Conservation (phyloP, 306 rosid genomes). For the Potentilla sterilis region DNA sequence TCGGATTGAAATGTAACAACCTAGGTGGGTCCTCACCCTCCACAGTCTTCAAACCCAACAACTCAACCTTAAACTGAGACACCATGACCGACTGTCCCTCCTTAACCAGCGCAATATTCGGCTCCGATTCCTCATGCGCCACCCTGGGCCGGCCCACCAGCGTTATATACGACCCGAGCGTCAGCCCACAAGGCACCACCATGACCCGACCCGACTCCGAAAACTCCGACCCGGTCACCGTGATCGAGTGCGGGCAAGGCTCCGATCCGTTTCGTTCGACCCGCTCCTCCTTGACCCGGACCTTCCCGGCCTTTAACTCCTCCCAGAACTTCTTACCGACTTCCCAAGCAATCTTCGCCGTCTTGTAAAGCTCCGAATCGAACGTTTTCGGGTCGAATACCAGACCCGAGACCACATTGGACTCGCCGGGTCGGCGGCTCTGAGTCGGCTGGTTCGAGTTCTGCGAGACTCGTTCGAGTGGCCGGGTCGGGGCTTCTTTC, state of each 20-base stretch:
- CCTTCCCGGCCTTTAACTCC: constrained; percentile 47
- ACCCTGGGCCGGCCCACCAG: constrained; percentile 68
- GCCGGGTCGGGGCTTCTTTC: constrained; percentile 62
- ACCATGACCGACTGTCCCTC: constrained; percentile 45
- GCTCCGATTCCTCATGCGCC: constrained; percentile 36
- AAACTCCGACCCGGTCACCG: constrained; percentile 54
- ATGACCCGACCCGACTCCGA: constrained; percentile 38
- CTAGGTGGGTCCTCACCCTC: constrained; percentile 94
- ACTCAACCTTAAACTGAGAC: constrained; percentile 72
- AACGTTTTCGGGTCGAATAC: constrained; percentile 46
- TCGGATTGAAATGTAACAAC: constrained; percentile 86
- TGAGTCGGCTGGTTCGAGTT: constrained; percentile 42
- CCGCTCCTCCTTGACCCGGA: constrained; percentile 1
- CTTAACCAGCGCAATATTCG: constrained; percentile 34
- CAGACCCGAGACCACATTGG: constrained; percentile 44
- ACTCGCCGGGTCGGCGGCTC: constrained; percentile 36
- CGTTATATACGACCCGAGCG: constrained; percentile 76
- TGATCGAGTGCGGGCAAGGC: constrained; percentile 59
- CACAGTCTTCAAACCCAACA: constrained; percentile 78
- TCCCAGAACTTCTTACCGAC: constrained; percentile 59
- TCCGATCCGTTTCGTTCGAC: constrained; percentile 32
- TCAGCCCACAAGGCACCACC: constrained; percentile 87
- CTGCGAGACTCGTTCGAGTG: constrained; percentile 42
- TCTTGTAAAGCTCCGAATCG: constrained; percentile 49
- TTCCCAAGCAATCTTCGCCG: constrained; percentile 56